A percentile compares a stretch with the other conserved stretches of the same genome.
Evolutionary conservation across 495 filamentous ascomycete species (phyloP).

Genomic region (Bacidia rubella): DNA sequence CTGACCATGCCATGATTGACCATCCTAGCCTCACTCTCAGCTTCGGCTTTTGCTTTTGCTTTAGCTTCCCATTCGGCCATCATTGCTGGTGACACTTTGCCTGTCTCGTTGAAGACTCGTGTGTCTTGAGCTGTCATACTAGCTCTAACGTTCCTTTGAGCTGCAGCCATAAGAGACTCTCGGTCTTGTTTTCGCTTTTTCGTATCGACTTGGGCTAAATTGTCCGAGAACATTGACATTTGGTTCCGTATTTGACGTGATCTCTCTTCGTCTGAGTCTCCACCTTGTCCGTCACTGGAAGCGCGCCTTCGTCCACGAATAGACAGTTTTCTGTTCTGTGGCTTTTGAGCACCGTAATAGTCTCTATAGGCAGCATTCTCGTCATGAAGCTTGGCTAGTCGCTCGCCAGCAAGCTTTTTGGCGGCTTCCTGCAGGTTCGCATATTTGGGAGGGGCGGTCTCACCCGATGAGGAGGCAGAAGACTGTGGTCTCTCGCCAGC

Average conservation of each 20-base stretch:
- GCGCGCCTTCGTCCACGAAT: conserved; percentile 45
- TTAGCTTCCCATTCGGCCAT: conserved; percentile 69
- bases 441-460: conserved; percentile 31
- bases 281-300: conserved; percentile 51
- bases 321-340: conserved; percentile 36
- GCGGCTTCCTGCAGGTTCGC: conserved; percentile 68
- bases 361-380: conserved; percentile 54
- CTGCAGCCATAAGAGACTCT: conserved; percentile 58
- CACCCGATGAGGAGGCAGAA: conserved; percentile 27
- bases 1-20: conserved; percentile 51
- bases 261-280: conserved; percentile 47
- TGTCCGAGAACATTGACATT: conserved; percentile 61
- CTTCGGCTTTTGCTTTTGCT: conserved; percentile 50
- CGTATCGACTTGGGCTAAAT: conserved; percentile 54
- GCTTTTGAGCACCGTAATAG: conserved; percentile 52
- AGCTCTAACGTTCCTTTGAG: conserved; percentile 71
- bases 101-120: conserved; percentile 60
- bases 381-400: conserved; percentile 64
- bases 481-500: conserved; percentile 25
- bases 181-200: conserved; percentile 64
- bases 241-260: conserved; percentile 64
- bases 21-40: conserved; percentile 45
- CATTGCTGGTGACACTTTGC: conserved; percentile 54
- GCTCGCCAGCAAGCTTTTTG: conserved; percentile 69
- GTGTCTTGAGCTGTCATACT: conserved; percentile 68